Evolutionary conservation across 345 rosid genomes (phyloP).

Genomic region (Balakata baccata): DNA sequence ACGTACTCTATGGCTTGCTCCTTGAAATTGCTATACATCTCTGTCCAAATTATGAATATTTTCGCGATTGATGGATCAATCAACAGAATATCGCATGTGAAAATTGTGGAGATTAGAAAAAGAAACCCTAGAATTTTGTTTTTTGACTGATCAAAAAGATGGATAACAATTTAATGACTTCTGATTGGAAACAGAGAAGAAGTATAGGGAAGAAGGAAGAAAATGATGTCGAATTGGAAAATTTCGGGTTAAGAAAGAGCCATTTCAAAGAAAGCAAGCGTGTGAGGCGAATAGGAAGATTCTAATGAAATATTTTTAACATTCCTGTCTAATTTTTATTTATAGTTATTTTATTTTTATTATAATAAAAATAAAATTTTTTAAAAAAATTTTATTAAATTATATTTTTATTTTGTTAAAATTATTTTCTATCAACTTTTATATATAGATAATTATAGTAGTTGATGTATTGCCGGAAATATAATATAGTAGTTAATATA

Average conservation of each 20-base stretch:
- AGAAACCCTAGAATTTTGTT: neutral
- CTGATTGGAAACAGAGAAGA: neutral
- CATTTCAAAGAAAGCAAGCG: neutral
- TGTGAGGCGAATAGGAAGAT: neutral
- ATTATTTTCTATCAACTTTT: too few relatives aligned
- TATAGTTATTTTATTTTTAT: too few relatives aligned
- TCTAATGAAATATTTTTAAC: neutral
- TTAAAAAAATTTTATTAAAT: too few relatives aligned
- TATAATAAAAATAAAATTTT: too few relatives aligned
- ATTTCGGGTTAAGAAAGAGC: neutral
- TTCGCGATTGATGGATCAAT: neutral
- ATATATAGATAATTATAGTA: too few relatives aligned
- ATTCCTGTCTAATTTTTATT: too few relatives aligned
- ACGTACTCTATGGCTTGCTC: slow-evolving; percentile 95
- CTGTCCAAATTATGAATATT: neutral
- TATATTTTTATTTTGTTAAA: too few relatives aligned
- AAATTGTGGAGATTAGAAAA: neutral
- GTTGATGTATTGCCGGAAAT: too few relatives aligned
- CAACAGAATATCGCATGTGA: slow-evolving; percentile 22
- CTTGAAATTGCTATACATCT: slow-evolving; percentile 93
- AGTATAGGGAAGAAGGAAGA: neutral
- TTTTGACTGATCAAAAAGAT: neutral
- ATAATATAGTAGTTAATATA: too few relatives aligned
- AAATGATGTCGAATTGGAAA: neutral
- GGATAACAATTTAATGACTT: neutral